These are phyloP conservation scores for Solanum hybrid DNA, from an alignment of 305 asterid genomes.

Conservation along the genomic window DNA sequence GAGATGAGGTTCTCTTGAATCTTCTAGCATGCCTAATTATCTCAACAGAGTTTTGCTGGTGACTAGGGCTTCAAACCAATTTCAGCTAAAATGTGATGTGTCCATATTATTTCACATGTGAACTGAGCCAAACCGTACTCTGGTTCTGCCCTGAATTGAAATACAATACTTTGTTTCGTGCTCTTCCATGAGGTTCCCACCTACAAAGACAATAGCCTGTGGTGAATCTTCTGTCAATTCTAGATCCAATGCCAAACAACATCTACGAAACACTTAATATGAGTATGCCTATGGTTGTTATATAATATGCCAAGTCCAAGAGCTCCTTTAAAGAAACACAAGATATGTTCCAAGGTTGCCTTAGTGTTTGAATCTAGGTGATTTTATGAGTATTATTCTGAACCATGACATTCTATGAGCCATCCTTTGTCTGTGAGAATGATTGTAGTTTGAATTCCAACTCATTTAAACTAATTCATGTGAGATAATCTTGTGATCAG, in stretches of 20 bases:
- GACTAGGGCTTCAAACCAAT: background rate
- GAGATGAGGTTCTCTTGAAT: background rate
- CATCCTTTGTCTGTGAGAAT: background rate
- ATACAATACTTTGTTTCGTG: background rate
- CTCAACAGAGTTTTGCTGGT: background rate
- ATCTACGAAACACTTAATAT: background rate
- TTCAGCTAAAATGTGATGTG: background rate
- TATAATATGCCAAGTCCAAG: background rate
- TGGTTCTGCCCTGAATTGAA: background rate
- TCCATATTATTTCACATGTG: background rate
- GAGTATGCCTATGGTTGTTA: background rate
- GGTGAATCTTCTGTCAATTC: background rate
- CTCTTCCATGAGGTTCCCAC: background rate
- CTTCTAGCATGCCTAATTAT: background rate
- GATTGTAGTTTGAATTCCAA: background rate
- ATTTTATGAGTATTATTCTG: background rate
- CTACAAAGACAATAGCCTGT: background rate
- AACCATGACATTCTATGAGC: background rate
- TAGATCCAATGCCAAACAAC: background rate
- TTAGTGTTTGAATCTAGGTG: background rate
- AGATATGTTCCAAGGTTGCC: background rate
- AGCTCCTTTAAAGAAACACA: background rate
- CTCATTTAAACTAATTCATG: background rate
- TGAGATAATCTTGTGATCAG: background rate
- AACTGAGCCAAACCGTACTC: background rate